Evolutionary conservation across 192 early-diverging fungal species (phyloP), one percentile per base, ranked within the genome.

Genomic region (Lobosporangium transversale): DNA sequence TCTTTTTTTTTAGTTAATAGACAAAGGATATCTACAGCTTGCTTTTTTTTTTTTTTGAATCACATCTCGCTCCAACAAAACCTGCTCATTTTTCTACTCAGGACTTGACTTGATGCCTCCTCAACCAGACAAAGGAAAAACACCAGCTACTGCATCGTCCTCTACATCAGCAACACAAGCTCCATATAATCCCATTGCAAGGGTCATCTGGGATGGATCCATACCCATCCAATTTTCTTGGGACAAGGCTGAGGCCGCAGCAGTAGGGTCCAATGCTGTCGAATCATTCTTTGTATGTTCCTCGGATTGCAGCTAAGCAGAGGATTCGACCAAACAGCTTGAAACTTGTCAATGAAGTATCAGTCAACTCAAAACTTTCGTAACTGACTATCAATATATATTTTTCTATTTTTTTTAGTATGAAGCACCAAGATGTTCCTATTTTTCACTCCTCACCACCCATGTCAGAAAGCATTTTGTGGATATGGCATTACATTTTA

Each of bases 391-490:
- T n/a, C n/a, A n/a, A n/a, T 40, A 14, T 40, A 40, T 14, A 40
- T 14, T 40, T 37, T 52, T 52, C 26, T 42, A 30, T 4, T 51
- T 33, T 49, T 24, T 32, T 9, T 70, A 88, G 86, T 61, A 82
- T 44, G 86, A 88, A 59, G 82, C 86, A 18, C 79, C 74, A 21
- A 85, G 89, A 27, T 85, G 78, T 50, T 88, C 83, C 10, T 90
- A 90, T 56, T 80, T 90, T 36, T 80, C 86, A 33, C 59, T 90
- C 8, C 55, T 88, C 26, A 87, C 87, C n/a, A 69, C 63, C 44
- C 66, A 81, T 61, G 70, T 89, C 27, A 81, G 86, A 42, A 74
- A 79, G 36, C 68, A 81, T 31, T 86, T 87, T 55, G 75, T 58
- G 4, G 81, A 79, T 32, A 66, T 81, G 54, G 80, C 78, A 3